These are phyloP conservation scores for Holtermanniella nyarrowii DNA, from an alignment of 768 basidiomycete genomes.

Conservation along the genomic window DNA sequence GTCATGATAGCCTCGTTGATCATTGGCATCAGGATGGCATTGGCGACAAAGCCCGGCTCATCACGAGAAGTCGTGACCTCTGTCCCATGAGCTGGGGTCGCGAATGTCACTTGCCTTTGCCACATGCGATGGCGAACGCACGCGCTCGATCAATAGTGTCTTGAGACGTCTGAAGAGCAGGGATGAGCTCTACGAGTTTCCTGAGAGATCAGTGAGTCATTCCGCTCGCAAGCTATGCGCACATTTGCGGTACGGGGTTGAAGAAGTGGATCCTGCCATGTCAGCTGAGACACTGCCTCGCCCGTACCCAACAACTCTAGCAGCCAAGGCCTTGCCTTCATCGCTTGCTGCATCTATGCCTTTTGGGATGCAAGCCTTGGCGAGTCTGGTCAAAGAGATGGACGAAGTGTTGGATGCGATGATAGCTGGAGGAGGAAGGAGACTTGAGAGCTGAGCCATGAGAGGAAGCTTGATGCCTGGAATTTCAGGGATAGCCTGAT, in stretches of 20 bases:
- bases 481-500: constrained; percentile 76
- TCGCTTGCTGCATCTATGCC: constrained; percentile 53
- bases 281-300: neutral
- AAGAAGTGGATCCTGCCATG: constrained; percentile 75
- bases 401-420: constrained; percentile 88
- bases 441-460: constrained; percentile 59
- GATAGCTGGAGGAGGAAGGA: constrained; percentile 62
- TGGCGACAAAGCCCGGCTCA: constrained; percentile 90
- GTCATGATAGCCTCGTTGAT: constrained; percentile 96
- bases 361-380: constrained; percentile 59
- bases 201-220: constrained; percentile 42
- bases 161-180: constrained; percentile 77
- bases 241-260: constrained; percentile 96
- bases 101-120: constrained; percentile 54
- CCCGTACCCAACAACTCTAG: constrained; percentile 58
- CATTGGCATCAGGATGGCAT: constrained; percentile 91
- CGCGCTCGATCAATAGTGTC: constrained; percentile 66
- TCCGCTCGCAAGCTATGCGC: constrained; percentile 18
- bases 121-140: constrained; percentile 74
- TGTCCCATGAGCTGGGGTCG: constrained; percentile 31
- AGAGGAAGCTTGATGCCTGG: constrained; percentile 66
- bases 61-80: constrained; percentile 86
- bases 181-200: constrained; percentile 89
- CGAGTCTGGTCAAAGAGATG: constrained; percentile 89
- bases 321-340: constrained; percentile 54